Percentiles rank a stretch among this genome's conserved stretches.
These are phyloP conservation scores for Lactarius sp. DNA, from an alignment of 768 basidiomycete genomes.

Conservation along the genomic window DNA sequence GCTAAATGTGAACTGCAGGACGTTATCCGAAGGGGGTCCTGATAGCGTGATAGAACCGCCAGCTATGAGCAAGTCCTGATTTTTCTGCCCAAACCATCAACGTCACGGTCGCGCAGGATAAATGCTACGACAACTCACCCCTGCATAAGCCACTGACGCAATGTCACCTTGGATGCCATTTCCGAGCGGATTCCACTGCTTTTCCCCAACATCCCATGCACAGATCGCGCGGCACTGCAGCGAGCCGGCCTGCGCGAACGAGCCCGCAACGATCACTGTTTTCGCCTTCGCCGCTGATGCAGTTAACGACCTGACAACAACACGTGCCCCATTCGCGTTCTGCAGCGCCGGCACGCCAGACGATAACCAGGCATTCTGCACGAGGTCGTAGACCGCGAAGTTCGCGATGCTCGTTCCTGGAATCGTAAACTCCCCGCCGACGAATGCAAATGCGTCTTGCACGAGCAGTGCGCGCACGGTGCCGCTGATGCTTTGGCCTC, in stretches of 20 bases:
- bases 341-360: conserved; percentile 57
- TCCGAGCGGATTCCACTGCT: conserved; percentile 79
- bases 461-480: conserved; percentile 75
- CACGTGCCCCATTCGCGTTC: conserved; percentile 45
- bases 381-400: conserved; percentile 78
- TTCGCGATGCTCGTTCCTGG: conserved; percentile 54
- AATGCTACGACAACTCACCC: conserved; percentile 46
- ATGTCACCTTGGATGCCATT: conserved; percentile 79
- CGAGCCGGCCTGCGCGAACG: conserved; percentile 75
- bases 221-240: conserved; percentile 76
- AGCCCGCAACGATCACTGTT: conserved; percentile 79
- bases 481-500: conserved; percentile 63
- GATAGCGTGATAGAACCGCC: conserved; percentile 72
- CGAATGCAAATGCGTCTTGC: conserved; percentile 60
- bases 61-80: conserved; percentile 68
- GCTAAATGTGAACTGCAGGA: conserved; percentile 65
- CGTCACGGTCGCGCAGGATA: not conserved
- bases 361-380: conserved; percentile 55
- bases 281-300: conserved; percentile 54
- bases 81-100: conserved; percentile 40
- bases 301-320: conserved; percentile 69
- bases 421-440: conserved; percentile 82
- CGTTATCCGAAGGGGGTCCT: conserved; percentile 60
- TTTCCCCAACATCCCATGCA: conserved; percentile 56
- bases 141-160: conserved; percentile 71